Conservation (phyloP, 2,329 filamentous ascomycete genomes). For the Trichoderma endophyticum region DNA sequence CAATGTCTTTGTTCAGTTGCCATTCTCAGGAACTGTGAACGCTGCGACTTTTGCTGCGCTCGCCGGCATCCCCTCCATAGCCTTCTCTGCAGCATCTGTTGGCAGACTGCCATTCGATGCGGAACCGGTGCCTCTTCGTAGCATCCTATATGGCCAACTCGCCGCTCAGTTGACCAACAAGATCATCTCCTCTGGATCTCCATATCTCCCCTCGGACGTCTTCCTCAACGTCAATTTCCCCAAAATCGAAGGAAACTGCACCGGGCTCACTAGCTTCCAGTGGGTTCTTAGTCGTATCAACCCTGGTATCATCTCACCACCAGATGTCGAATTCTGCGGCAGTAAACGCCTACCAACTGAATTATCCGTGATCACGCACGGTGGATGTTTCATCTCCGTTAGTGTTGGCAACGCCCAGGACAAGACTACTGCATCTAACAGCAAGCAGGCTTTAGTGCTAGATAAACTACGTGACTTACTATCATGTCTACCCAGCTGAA, state of each 20-base stretch:
- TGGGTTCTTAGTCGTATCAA: constrained; percentile 64
- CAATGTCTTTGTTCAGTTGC: constrained; percentile 56
- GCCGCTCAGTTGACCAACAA: constrained; percentile 55
- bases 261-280: constrained; percentile 55
- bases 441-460: constrained; percentile 31
- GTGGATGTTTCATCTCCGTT: constrained; percentile 59
- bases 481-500: constrained; percentile 26
- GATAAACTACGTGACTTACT: constrained; percentile 33
- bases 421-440: constrained; percentile 51
- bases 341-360: constrained; percentile 57
- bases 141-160: constrained; percentile 61
- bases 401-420: constrained; percentile 59
- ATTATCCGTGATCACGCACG: constrained; percentile 45
- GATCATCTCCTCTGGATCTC: constrained; percentile 53
- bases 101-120: constrained; percentile 53
- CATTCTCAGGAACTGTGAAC: constrained; percentile 66
- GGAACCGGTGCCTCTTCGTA: constrained; percentile 49
- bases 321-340: constrained; percentile 59
- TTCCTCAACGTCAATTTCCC: constrained; percentile 72
- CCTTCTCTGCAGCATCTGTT: constrained; percentile 58
- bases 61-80: constrained; percentile 61
- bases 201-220: constrained; percentile 59
- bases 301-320: constrained; percentile 47
- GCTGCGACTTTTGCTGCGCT: constrained; percentile 57
- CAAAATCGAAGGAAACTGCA: constrained; percentile 49